Evolutionary conservation across 495 filamentous ascomycete species (phyloP).

Genomic region (Astrothelium subdiscretum): DNA sequence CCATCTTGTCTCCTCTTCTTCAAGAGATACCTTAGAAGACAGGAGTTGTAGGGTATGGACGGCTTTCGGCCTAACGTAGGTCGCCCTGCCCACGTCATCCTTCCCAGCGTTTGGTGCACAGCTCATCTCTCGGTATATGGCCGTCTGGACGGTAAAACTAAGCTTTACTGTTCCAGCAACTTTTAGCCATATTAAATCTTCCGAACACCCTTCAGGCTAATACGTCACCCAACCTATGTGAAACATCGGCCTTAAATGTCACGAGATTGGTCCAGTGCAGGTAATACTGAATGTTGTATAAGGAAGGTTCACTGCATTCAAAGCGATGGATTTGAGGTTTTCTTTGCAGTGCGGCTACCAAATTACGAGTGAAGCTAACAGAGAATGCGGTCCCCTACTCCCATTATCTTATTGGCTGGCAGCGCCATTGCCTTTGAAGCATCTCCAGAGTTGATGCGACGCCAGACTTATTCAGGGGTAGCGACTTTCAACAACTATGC

Average conservation of each 20-base stretch:
- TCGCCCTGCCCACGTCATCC: too few species aligned
- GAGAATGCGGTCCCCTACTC: neutral
- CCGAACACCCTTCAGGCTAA: neutral
- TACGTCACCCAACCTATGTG: neutral
- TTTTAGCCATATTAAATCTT: neutral
- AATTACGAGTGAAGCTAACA: neutral
- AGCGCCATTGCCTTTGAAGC: neutral
- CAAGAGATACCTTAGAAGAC: too few species aligned
- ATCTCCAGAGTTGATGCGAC: neutral
- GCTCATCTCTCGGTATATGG: neutral
- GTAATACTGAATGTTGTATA: neutral
- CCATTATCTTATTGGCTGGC: neutral
- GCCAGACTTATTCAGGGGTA: neutral
- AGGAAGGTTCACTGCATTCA: neutral
- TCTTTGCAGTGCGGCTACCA: too few species aligned
- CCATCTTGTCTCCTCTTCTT: too few species aligned
- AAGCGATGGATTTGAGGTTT: neutral
- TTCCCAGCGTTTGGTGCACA: too few species aligned
- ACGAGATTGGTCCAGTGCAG: neutral
- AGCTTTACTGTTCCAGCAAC: neutral
- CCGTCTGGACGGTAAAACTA: neutral
- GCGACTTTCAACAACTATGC: slow-evolving; percentile 7
- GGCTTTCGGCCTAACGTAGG: too few species aligned
- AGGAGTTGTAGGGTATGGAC: too few species aligned
- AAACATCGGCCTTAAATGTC: neutral